Evolutionary conservation across 306 rosid species (phyloP), one percentile per base, ranked within the genome.

Genomic region (Cajanus cajan): DNA sequence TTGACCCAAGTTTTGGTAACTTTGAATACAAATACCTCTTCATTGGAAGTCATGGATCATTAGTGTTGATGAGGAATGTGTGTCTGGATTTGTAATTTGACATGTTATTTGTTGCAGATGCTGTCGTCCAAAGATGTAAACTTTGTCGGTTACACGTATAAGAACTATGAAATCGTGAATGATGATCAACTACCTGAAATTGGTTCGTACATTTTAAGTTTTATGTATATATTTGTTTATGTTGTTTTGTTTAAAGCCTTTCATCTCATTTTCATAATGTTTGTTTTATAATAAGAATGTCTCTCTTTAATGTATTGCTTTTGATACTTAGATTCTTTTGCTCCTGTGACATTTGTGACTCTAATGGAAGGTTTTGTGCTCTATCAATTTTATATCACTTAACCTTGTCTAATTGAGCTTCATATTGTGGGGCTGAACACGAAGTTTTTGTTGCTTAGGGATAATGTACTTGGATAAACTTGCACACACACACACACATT

Each of bases 131-230:
- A 91, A 82, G 99, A 96, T 77, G 83, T 91, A 58, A 96, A 96
- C 90, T 96, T 96, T 40, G 99, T 93, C 63, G 99, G 99, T 8
- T 95, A 95, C 87, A 95, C 99, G 2, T 95, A 90, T 77, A 95
- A 96, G 88, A 96, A 96, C 91, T 90, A 80, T 2, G 98, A 96
- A 83, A 93, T 96, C 47, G 92, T 96, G 81, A 92, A 96, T 54
- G 97, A 93, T 78, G 85, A 89, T 80, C 97, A 96, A 76, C 81
- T 96, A 65, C 92, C 91, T 65, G 99, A 97, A 84, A 93, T 96
- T 13, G 98, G 99, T 96, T 84, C 31, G 63, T 81, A 59, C 71
- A 76, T 78, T 50, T 77, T 48, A 47, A 33, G 44, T 34, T 25
- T 15, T 78, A 15, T 81, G 33, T 57, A 11, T 74, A 61, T 71